Conservation (phyloP, 2,329 filamentous ascomycete species). For the Clonostachys byssicola region DNA sequence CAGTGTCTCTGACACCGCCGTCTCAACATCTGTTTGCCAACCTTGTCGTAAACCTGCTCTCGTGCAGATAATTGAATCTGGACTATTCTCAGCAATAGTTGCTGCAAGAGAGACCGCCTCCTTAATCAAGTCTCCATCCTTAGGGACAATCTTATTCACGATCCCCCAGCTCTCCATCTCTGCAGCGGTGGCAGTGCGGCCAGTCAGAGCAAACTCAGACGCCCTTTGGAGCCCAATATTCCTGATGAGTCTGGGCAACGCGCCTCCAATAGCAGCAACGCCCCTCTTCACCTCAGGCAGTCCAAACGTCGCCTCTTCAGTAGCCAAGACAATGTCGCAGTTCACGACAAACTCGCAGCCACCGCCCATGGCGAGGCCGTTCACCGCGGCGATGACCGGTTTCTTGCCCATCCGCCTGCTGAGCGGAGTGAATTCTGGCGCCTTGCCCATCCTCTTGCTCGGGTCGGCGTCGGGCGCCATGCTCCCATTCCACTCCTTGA, state of each 20-base stretch:
- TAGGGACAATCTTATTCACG: constrained; percentile 14
- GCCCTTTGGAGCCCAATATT: constrained; percentile 13
- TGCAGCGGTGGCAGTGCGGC: constrained; percentile 9
- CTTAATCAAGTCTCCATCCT: constrained; percentile 31
- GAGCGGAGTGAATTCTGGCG: constrained; percentile 29
- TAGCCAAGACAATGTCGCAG: constrained; percentile 45
- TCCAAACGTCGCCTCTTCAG: constrained; percentile 39
- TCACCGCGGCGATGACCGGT: constrained; percentile 51
- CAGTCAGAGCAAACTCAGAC: constrained; percentile 15
- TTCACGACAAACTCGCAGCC: constrained; percentile 50
- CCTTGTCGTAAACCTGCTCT: constrained; percentile 64
- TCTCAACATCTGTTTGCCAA: constrained; percentile 62
- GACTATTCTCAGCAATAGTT: constrained; percentile 58
- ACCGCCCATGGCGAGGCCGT: constrained; percentile 48
- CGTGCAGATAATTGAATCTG: constrained; percentile 66
- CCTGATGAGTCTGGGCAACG: constrained; percentile 41
- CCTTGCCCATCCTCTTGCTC: constrained; percentile 8
- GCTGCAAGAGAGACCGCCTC: constrained; percentile 56
- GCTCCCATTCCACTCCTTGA: constrained; percentile 41
- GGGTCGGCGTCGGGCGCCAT: constrained; percentile 3
- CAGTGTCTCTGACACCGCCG: constrained; percentile 38
- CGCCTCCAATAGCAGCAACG: constrained; percentile 43
- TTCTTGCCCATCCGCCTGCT: constrained; percentile 52
- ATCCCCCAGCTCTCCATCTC: constrained; percentile 15
- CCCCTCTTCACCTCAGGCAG: constrained; percentile 48